Evolutionary conservation across 2,329 filamentous ascomycete species (phyloP).

Genomic region (Ophiostoma tasmaniense): DNA sequence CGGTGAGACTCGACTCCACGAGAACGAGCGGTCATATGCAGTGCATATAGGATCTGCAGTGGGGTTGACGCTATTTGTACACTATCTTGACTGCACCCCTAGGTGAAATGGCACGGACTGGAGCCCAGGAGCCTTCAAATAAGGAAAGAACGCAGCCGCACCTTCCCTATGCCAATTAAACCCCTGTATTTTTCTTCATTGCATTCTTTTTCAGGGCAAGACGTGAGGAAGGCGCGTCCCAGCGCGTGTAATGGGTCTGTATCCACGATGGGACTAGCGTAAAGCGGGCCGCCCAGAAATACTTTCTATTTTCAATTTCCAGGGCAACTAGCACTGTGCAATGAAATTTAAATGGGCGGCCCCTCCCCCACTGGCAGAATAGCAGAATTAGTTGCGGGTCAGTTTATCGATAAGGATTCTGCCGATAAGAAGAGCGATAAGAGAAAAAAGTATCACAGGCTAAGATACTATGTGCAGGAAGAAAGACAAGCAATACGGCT

Average conservation of each 20-base stretch:
- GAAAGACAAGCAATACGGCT: neutral
- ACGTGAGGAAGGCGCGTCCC: constrained; percentile 16
- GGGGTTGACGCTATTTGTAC: neutral
- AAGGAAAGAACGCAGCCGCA: neutral
- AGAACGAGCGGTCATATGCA: constrained; percentile 7
- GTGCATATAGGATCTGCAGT: neutral
- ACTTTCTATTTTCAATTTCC: constrained; percentile 17
- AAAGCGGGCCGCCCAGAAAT: neutral
- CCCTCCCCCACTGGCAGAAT: constrained; percentile 15
- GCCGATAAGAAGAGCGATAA: constrained; percentile 8
- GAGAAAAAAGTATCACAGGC: constrained; percentile 10
- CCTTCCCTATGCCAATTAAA: constrained; percentile 1
- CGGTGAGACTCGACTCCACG: constrained; percentile 4
- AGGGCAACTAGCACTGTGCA: constrained; percentile 18
- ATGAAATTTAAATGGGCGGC: neutral
- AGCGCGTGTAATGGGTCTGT: constrained; percentile 13
- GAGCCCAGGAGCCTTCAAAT: neutral
- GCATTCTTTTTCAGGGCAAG: constrained; percentile 1
- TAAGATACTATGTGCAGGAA: neutral
- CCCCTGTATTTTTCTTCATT: neutral
- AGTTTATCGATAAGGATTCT: neutral
- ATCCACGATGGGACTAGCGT: constrained; percentile 15
- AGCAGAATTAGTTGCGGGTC: neutral
- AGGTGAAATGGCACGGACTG: neutral
- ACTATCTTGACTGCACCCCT: neutral